Base-by-base conservation (phyloP, 2,329 filamentous ascomycete species). In the Calonectria henricotiae region DNA sequence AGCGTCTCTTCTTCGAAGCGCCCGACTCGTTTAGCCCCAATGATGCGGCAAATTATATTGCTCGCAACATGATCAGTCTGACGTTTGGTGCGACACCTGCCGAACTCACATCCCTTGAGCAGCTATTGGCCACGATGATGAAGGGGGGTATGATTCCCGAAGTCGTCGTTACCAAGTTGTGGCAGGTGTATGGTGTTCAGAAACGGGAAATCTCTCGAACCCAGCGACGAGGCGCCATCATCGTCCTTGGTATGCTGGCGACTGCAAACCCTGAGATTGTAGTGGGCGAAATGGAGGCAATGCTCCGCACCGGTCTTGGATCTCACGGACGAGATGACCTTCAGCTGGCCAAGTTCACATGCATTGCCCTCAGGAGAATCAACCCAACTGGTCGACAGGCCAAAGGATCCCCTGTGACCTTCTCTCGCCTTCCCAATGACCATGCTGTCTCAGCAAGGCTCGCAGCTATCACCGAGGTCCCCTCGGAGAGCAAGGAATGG, bases 31-130 rank as follows among this genome's bases (percentile, higher is more conserved):
- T 98, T 83, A 94, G 89, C 69, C 86, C 91, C 35, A 98, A 98
- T 75, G 95, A 98, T 79, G 92, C 95, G 2, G 95, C 96, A 58
- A 98, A 97, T 81, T 99, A 97, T 80, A 93, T 99, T 78, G 96
- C 96, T 30, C 91, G 95, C 72, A 99, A 98, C 83, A 99, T 99
- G 96, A 98, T 98, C 82, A 98, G 95, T 86, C 85, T 99, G 78
- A 99, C 96, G 0, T 98, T 98, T 81, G 96, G 95, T 32, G 95
- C 96, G 1, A 97, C 96, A 0, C 94, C 96, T 0, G 96, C 97
- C 1, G 96, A 99, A 80, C 86, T 99, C 65, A 99, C 96, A 0
- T 98, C 95, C 55, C 87, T 99, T 9, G 96, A 99, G 82, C 96
- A 99, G 82, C 87, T 99, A 4, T 87, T 99, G 7, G 94, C 94